A percentile compares a stretch with the other conserved stretches of the same genome.
These are phyloP conservation scores for Oenanthe javanica DNA, from an alignment of 140 eudicot genomes.

Conservation along the genomic window DNA sequence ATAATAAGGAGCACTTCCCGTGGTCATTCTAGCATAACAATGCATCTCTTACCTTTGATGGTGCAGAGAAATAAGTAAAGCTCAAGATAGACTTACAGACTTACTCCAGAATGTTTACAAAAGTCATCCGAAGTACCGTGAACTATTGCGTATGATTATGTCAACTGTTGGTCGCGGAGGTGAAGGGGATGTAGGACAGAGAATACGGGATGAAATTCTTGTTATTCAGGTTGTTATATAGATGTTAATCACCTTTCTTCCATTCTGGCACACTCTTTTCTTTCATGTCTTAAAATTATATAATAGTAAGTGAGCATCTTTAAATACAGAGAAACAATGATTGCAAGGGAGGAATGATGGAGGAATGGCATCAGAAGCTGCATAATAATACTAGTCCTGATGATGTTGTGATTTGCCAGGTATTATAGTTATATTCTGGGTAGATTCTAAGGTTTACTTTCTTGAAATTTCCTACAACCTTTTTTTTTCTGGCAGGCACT, in stretches of 20 bases:
- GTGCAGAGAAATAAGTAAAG: constrained; percentile 94
- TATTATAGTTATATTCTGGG: constrained; percentile 20
- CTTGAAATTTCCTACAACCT: not conserved
- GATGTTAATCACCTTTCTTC: not conserved
- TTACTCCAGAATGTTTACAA: constrained; percentile 69
- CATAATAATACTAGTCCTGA: constrained; percentile 99
- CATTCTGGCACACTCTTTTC: constrained; percentile 1
- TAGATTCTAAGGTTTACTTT: constrained; percentile 6
- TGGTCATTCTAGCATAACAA: constrained; percentile 4
- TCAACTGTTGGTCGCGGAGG: constrained; percentile 99
- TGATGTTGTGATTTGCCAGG: constrained; percentile 99
- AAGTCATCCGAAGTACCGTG: constrained; percentile 64
- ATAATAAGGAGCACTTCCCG: not conserved
- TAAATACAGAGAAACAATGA: constrained; percentile 78
- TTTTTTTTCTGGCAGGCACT: constrained; percentile 56
- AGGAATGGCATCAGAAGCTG: constrained; percentile 99
- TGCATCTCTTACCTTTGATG: constrained; percentile 19
- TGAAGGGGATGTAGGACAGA: constrained; percentile 99
- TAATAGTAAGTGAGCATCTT: not conserved
- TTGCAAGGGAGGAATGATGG: constrained; percentile 99
- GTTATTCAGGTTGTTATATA: constrained; percentile 84
- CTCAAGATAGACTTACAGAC: constrained; percentile 98
- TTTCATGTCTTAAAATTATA: not conserved
- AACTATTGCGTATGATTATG: constrained; percentile 85
- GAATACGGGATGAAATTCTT: constrained; percentile 94